These are phyloP conservation scores for Melampsora larici-populina DNA, from an alignment of 1,284 basidiomycete species.

Conservation along the genomic window DNA sequence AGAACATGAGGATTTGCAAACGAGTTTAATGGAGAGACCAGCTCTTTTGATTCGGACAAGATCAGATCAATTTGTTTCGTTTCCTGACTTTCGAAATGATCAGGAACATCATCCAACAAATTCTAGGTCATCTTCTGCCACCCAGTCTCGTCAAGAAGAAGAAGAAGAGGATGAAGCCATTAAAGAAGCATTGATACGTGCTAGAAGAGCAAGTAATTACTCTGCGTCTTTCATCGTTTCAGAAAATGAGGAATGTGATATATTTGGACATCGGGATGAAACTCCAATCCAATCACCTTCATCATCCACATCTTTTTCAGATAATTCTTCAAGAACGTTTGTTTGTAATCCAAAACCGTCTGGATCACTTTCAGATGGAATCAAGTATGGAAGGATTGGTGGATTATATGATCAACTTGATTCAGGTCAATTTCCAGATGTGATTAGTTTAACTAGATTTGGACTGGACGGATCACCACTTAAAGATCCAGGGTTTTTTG, in stretches of 20 bases:
- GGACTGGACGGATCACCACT: not conserved
- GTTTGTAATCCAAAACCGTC: constrained; percentile 8
- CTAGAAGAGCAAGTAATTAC: not conserved
- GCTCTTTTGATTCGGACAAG: not conserved
- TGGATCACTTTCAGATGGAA: constrained; percentile 9
- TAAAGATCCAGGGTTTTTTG: constrained; percentile 5
- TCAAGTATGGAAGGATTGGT: constrained; percentile 11
- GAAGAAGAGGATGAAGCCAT: not conserved
- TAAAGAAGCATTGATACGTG: not conserved
- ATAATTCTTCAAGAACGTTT: not conserved
- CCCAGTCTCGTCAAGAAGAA: not conserved
- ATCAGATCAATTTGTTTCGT: not conserved
- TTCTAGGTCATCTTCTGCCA: not conserved
- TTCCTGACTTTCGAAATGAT: not conserved
- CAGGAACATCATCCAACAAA: not conserved
- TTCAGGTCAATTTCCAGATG: constrained; percentile 23
- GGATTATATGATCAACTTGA: not conserved
- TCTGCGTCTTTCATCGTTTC: not conserved
- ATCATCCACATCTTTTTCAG: not conserved
- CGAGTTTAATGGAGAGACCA: not conserved
- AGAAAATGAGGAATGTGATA: too few species aligned
- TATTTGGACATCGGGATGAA: too few species aligned
- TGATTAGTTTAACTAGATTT: constrained; percentile 3
- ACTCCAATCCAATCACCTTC: not conserved
- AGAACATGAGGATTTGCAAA: not conserved